These are phyloP conservation scores for Azolla pinnata DNA, from an alignment of 75 land plant species.

Conservation along the genomic window DNA sequence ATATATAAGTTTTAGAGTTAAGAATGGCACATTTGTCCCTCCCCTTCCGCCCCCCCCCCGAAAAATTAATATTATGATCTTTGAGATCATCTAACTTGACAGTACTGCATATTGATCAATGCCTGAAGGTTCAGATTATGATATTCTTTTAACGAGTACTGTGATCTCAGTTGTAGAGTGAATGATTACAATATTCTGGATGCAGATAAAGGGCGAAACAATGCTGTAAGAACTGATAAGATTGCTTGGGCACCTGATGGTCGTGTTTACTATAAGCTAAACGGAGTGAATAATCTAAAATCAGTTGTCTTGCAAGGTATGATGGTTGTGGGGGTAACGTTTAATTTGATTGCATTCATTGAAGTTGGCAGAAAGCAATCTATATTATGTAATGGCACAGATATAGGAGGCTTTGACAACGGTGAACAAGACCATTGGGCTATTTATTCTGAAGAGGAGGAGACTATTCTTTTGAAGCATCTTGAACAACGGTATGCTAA, in stretches of 20 bases:
- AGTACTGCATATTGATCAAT: neutral
- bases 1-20: neutral
- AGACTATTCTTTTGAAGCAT: constrained; percentile 8
- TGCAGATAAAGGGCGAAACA: constrained; percentile 31
- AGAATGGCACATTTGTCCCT: too few relatives aligned
- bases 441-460: constrained; percentile 19
- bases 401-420: constrained; percentile 7
- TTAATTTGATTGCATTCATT: neutral
- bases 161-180: too few relatives aligned
- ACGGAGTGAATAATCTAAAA: constrained; percentile 26
- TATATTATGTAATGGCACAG: neutral
- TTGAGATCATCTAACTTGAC: too few relatives aligned
- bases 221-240: constrained; percentile 61
- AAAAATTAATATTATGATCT: too few relatives aligned
- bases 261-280: constrained; percentile 47
- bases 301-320: constrained; percentile 53
- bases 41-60: too few relatives aligned
- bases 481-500: constrained; percentile 10
- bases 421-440: constrained; percentile 12
- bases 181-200: neutral
- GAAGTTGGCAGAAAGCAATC: neutral
- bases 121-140: neutral
- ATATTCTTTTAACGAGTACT: too few relatives aligned
- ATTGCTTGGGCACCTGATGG: constrained; percentile 31
- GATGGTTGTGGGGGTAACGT: neutral